Evolutionary conservation across 176 grass and related monocot genomes (phyloP), one percentile per base, ranked within the genome.

Genomic region (Ensete ventricosum): DNA sequence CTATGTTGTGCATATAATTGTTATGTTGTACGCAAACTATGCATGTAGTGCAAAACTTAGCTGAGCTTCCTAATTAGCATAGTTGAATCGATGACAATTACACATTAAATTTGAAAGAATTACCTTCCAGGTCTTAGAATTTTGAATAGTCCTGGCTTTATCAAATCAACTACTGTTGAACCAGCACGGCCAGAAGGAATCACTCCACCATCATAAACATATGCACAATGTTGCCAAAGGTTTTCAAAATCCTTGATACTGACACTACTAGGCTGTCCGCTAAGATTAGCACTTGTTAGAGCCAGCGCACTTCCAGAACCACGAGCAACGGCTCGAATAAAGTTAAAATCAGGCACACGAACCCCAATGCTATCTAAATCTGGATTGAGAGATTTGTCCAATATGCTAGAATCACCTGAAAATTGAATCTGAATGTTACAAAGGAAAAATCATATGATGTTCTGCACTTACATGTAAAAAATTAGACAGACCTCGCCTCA

Each of bases 101-200:
- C 26, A 0, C 17, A 24, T 48, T n/a, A 14, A 53, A 25, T 60
- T 67, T 34, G 17, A 70, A 1, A 2, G 10, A 17, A 63, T 83
- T 87, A 98, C 90, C 90, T 99, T 91, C 90, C 90, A 83, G 84
- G 79, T 83, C 95, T 89, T 57, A 99, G 7, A 81, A 99, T 91
- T 82, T 84, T 99, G 86, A 89, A 99, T 10, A 84, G 55, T 73
- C 95, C 86, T 62, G 82, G 90, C 57, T 73, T 89, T 64, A 83
- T 73, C 53, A 94, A 76, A 79, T 94, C 95, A 55, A 99, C 86
- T 57, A 99, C 87, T 79, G 95, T 99, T 80, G 95, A 99, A 69
- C 90, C 95, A 83, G 90, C 88, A 75, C 82, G 86, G 9, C 86
- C 90, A 76, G 88, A 88, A 72, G 95, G 86, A 76, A 99, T 84